These are phyloP conservation scores for Chytridiales sp. DNA, from an alignment of 371 early-diverging fungal species.

Conservation along the genomic window DNA sequence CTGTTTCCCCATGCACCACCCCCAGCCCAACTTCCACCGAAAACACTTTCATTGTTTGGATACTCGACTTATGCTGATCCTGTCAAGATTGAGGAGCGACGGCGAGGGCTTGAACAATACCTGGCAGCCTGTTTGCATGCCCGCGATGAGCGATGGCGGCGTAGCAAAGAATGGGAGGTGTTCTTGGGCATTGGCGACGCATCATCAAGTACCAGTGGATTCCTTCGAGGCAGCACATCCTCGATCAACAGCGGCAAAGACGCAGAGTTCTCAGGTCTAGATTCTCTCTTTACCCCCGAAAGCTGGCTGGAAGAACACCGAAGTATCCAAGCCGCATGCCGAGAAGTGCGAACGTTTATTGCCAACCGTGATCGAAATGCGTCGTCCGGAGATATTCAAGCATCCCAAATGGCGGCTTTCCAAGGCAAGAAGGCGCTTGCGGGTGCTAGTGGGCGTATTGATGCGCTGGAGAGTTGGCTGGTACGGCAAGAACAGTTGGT, in stretches of 20 bases:
- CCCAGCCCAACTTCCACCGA: conserved; percentile 6
- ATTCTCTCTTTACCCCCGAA: conserved; percentile 48
- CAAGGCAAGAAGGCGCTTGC: conserved; percentile 73
- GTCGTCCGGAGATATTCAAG: conserved; percentile 68
- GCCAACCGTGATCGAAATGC: conserved; percentile 65
- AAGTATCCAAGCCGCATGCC: conserved; percentile 54
- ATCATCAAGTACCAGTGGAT: neutral
- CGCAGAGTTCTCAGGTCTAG: neutral
- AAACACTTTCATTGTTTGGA: conserved; percentile 55
- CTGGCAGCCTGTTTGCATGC: conserved; percentile 70
- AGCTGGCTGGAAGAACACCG: conserved; percentile 85
- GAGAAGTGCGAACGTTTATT: conserved; percentile 71
- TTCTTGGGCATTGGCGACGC: conserved; percentile 56
- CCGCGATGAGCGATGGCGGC: conserved; percentile 77
- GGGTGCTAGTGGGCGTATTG: conserved; percentile 59
- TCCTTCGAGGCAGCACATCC: neutral
- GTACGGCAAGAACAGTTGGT: conserved; percentile 30
- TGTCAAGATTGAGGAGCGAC: conserved; percentile 73
- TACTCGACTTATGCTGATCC: conserved; percentile 59
- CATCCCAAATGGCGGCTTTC: conserved; percentile 69
- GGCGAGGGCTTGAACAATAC: conserved; percentile 76
- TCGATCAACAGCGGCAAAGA: neutral
- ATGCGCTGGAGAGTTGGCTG: conserved; percentile 54
- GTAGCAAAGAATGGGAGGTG: conserved; percentile 65
- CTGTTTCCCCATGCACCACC: conserved; percentile 9